phyloP scores from a whole-genome alignment of 2,329 filamentous ascomycete genomes.

The Trichocomaceae sp. region DNA sequence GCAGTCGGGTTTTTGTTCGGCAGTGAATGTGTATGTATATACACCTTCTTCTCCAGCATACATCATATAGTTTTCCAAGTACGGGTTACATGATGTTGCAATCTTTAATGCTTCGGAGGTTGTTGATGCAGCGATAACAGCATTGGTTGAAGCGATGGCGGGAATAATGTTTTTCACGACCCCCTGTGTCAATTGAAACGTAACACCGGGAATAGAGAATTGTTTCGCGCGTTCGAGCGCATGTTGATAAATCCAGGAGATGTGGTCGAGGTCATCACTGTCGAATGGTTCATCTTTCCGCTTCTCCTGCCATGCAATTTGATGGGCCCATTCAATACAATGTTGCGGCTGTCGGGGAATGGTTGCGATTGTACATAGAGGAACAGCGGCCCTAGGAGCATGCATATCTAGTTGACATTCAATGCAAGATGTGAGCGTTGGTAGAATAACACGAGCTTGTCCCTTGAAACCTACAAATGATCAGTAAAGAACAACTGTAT shows the following conservation, averaged over 20 bases:
- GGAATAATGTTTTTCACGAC: constrained; percentile 99
- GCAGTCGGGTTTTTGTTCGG: constrained; percentile 89
- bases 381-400: constrained; percentile 91
- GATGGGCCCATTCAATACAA: constrained; percentile 97
- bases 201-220: constrained; percentile 86
- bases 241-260: constrained; percentile 91
- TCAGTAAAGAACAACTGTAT: constrained; percentile 13
- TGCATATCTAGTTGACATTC: constrained; percentile 99
- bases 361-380: constrained; percentile 90
- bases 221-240: constrained; percentile 74
- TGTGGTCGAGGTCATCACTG: constrained; percentile 93
- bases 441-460: constrained; percentile 85
- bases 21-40: constrained; percentile 95
- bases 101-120: constrained; percentile 98
- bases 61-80: constrained; percentile 96
- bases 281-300: constrained; percentile 79
- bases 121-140: constrained; percentile 89
- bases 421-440: constrained; percentile 89
- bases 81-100: constrained; percentile 72
- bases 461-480: constrained; percentile 73
- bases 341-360: constrained; percentile 96
- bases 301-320: constrained; percentile 91
- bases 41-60: constrained; percentile 93
- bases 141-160: constrained; percentile 95
- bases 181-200: constrained; percentile 91